phyloP scores from a whole-genome alignment of 1,284 basidiomycete genomes.

The Microbotryomycetes sp. region DNA sequence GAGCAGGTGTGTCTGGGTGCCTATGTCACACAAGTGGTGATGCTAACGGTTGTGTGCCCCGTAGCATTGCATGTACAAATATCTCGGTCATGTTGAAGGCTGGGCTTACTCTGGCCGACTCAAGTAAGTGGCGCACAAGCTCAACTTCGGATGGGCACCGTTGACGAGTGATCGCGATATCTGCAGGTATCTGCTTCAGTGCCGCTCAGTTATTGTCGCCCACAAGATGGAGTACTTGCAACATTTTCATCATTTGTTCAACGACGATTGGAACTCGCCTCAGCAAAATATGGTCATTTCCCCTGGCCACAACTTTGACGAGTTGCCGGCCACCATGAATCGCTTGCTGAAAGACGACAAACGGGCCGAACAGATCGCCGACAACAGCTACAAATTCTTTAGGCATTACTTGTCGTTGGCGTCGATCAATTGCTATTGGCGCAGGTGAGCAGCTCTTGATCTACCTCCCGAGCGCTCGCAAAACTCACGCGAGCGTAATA shows the following conservation, averaged over 20 bases:
- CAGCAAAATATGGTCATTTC: slow-evolving; percentile 43
- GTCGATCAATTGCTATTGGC: slow-evolving; percentile 38
- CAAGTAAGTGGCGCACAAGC: slow-evolving; percentile 29
- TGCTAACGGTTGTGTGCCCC: slow-evolving; percentile 31
- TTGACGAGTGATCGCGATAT: not conserved
- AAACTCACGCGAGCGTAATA: not conserved
- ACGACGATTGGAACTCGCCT: slow-evolving; percentile 35
- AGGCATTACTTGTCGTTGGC: slow-evolving; percentile 40
- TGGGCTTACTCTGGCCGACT: slow-evolving; percentile 42
- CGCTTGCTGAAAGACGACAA: slow-evolving; percentile 34
- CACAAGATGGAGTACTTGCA: slow-evolving; percentile 35
- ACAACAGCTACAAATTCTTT: slow-evolving; percentile 39
- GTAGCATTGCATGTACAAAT: slow-evolving; percentile 44
- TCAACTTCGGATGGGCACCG: not conserved
- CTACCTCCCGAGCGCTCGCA: not conserved
- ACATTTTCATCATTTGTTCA: slow-evolving; percentile 44
- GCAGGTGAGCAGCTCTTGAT: slow-evolving; percentile 24
- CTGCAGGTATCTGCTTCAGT: slow-evolving; percentile 41
- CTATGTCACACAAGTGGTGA: slow-evolving; percentile 14
- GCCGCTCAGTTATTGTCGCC: slow-evolving; percentile 41
- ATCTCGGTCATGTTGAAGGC: slow-evolving; percentile 43
- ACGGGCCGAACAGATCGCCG: slow-evolving; percentile 38
- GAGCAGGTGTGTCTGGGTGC: slow-evolving; percentile 1
- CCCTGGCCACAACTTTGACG: slow-evolving; percentile 34
- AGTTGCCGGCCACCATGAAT: slow-evolving; percentile 41